A percentile compares a stretch with the other conserved stretches of the same genome.
Evolutionary conservation across 2,329 filamentous ascomycete genomes (phyloP).

Genomic region (Knufia fluminis): DNA sequence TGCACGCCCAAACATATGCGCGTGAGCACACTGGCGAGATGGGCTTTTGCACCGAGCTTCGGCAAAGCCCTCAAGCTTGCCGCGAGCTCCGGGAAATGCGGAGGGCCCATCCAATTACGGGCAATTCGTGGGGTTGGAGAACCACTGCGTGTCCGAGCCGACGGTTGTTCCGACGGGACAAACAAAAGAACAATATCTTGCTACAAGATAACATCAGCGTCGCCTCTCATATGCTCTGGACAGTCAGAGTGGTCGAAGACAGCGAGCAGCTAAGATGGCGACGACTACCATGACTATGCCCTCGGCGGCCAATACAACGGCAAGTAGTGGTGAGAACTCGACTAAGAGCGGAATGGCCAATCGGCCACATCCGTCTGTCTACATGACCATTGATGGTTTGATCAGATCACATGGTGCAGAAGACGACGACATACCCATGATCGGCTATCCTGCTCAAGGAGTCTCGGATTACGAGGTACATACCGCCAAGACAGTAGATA

Average conservation of each 20-base stretch:
- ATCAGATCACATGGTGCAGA: slow-evolving; percentile 11
- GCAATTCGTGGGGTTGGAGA: slow-evolving; percentile 1
- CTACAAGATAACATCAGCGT: background rate
- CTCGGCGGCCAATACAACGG: background rate
- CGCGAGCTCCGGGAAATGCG: too few relatives aligned
- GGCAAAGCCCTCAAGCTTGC: background rate
- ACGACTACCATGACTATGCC: background rate
- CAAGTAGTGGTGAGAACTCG: slow-evolving; percentile 4
- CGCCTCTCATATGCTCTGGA: background rate
- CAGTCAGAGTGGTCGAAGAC: background rate
- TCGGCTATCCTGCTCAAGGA: slow-evolving; percentile 14
- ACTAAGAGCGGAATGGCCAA: slow-evolving; percentile 4
- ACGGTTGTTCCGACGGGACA: background rate
- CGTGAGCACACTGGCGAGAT: background rate
- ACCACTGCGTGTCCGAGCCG: background rate
- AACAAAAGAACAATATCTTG: background rate
- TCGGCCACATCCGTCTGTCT: background rate
- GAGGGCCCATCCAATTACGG: background rate
- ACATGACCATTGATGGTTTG: slow-evolving; percentile 14
- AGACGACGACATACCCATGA: slow-evolving; percentile 6
- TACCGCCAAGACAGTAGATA: slow-evolving; percentile 11
- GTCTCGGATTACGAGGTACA: slow-evolving; percentile 12
- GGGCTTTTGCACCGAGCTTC: background rate
- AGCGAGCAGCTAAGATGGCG: background rate
- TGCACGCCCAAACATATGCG: background rate